Evolutionary conservation across 352 stramenopile species (phyloP), one percentile per base, ranked within the genome.

Genomic region (Plasmopara halstedii): DNA sequence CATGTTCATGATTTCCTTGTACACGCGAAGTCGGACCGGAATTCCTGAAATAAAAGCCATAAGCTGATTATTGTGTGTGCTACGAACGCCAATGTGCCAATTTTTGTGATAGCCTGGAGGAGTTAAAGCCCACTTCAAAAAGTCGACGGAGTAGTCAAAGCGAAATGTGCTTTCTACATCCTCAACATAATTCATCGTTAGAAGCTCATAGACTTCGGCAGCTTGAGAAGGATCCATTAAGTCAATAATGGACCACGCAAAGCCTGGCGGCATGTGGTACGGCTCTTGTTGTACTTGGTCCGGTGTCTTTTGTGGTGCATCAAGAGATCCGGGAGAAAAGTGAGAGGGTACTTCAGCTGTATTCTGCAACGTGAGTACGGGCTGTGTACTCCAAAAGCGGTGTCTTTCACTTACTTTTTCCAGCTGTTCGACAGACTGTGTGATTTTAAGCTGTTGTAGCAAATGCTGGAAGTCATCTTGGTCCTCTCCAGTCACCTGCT

Each of bases 121-220:
- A 14, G 83, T 97, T 8, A 99, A 64, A 4, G 95, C 95, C 86
- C 87, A 97, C 62, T 71, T 77, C 21, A 97, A 64, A 29, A 96
- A 95, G 33, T 83, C 57, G 0, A 89, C 62, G 27, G 78, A 90
- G 69, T 96, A 97, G 58, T 96, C 86, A 29, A 96, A 96, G 27
- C 96, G 91, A 74, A 99, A 99, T 72, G 98, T 96, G 46, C 83
- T 86, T 69, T 98, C 95, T 64, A 99, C 96, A 63, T 99, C 97
- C 66, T 99, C 97, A 11, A 99, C 97, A 62, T 99, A 99, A 71
- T 99, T 99, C 52, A 98, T 82, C 26, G 85, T 96, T 3, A 99
- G 79, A 29, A 99, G 66, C 17, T 93, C 87, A 67, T 99, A 99
- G 14, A 99, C 81, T 67, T 99, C 95, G 31, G 95, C 23, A 13